Conservation (phyloP, 352 stramenopile species). For the Aphanomyces stellatus region DNA sequence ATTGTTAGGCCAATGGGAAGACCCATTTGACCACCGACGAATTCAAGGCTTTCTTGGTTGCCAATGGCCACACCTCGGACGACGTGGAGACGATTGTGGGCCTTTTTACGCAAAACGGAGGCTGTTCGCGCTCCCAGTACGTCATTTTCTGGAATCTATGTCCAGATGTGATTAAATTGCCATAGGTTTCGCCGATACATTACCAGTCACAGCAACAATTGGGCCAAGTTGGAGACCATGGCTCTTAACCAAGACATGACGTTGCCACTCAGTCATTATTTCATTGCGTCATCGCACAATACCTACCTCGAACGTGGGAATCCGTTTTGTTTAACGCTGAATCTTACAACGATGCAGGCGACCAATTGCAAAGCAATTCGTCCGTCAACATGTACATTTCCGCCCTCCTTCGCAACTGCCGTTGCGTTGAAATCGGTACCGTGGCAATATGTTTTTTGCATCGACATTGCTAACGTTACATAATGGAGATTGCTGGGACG, state of each 20-base stretch:
- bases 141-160: no score
- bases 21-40: slow-evolving; percentile 15
- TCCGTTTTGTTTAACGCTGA: slow-evolving; percentile 41
- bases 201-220: slow-evolving; percentile 18
- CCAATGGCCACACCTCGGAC: neutral
- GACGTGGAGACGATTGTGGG: neutral
- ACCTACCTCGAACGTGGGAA: slow-evolving; percentile 74
- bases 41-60: slow-evolving; percentile 23
- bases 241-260: slow-evolving; percentile 50
- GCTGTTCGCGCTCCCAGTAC: no score
- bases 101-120: neutral
- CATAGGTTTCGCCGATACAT: slow-evolving; percentile 15
- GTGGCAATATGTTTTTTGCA: neutral
- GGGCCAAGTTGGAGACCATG: slow-evolving; percentile 7
- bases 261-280: slow-evolving; percentile 81
- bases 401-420: slow-evolving; percentile 65
- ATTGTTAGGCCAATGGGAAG: neutral
- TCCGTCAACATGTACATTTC: slow-evolving; percentile 70
- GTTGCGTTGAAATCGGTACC: slow-evolving; percentile 79
- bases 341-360: slow-evolving; percentile 17
- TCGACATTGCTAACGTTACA: slow-evolving; percentile 36
- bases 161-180: neutral
- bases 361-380: slow-evolving; percentile 13
- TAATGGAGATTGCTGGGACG: slow-evolving; percentile 10
- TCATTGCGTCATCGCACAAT: slow-evolving; percentile 84